Base-by-base conservation (phyloP, 2,329 filamentous ascomycete species). In the Akanthomyces lecanii region DNA sequence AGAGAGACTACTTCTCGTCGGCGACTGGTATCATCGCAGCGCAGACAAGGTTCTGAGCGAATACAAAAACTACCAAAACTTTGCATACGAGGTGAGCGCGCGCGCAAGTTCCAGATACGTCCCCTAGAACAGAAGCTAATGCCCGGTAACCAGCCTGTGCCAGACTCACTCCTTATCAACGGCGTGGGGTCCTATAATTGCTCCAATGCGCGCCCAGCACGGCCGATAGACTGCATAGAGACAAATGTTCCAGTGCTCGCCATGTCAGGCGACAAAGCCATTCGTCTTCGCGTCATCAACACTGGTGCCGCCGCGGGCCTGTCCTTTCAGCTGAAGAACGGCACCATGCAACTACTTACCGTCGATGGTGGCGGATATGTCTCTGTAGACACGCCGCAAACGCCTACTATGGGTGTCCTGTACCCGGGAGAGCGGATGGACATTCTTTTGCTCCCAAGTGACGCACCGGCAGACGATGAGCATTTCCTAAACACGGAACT, bases 391-490 rank as follows among this genome's bases (percentile, higher is more conserved):
- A 67, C 67, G 5, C 63, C 66, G 38, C 44, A 57, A 18, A 64
- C 63, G 14, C 54, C 42, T 2, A 59, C 66, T 6, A 40, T 69
- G 28, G 68, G 68, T 14, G 61, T 69, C 3, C 33, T 69, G 40
- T 67, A 69, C 44, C 68, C 68, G 2, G 68, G 68, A 25, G 66
- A 69, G 56, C 64, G 68, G 18, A 64, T 69, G 21, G 68, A 69
- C 51, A n/a, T 66, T 50, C 42, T 65, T n/a, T 16, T 62, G 28
- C 50, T 59, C 14, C 53, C 53, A 5, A 40, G 28, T 5, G 52
- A 38, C 21, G 36, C 54, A 14, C 30, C 48, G 3, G 38, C 52
- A 3, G 58, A 59, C 5, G 40, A 52, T 2, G 40, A 30, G 23
- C 33, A 53, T 10, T 21, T 48, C 5, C 18, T 60, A 8, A n/a